A percentile compares a stretch with the other conserved stretches of the same genome.
These are phyloP conservation scores for Periglandula ipomoeae DNA, from an alignment of 2,329 filamentous ascomycete species.

Conservation along the genomic window DNA sequence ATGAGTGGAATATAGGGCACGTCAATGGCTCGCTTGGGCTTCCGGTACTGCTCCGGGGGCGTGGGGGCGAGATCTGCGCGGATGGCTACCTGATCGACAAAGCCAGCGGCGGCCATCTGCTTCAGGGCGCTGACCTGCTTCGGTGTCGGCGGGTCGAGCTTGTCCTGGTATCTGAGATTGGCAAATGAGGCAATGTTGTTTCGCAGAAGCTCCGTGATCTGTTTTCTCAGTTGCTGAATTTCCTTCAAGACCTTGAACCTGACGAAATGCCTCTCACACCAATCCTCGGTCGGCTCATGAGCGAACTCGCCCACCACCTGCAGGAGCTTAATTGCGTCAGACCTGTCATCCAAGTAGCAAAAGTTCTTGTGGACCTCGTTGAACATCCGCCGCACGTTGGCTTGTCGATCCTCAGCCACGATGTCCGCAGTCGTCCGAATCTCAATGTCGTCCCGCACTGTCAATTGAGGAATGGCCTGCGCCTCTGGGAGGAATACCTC, in stretches of 20 bases:
- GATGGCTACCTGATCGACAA: conserved; percentile 90
- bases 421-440: conserved; percentile 59
- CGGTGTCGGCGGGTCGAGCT: conserved; percentile 48
- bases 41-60: conserved; percentile 56
- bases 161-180: conserved; percentile 46
- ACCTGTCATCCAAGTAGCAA: conserved; percentile 69
- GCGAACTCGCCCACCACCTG: conserved; percentile 84
- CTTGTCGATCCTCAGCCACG: conserved; percentile 59
- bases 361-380: conserved; percentile 71
- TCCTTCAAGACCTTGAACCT: conserved; percentile 82
- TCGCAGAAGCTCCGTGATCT: conserved; percentile 73
- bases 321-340: conserved; percentile 83
- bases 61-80: conserved; percentile 76
- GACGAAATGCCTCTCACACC: conserved; percentile 78
- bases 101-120: conserved; percentile 85
- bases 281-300: conserved; percentile 59
- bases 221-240: conserved; percentile 69
- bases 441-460: conserved; percentile 36
- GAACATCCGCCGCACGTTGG: conserved; percentile 50
- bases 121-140: conserved; percentile 73
- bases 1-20: conserved; percentile 85
- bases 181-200: conserved; percentile 61
- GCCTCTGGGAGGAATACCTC: conserved; percentile 81
- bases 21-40: conserved; percentile 78
- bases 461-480: conserved; percentile 56